Base-by-base conservation (phyloP, 2,329 filamentous ascomycete species). In the Fusarium sterilihyphosum region DNA sequence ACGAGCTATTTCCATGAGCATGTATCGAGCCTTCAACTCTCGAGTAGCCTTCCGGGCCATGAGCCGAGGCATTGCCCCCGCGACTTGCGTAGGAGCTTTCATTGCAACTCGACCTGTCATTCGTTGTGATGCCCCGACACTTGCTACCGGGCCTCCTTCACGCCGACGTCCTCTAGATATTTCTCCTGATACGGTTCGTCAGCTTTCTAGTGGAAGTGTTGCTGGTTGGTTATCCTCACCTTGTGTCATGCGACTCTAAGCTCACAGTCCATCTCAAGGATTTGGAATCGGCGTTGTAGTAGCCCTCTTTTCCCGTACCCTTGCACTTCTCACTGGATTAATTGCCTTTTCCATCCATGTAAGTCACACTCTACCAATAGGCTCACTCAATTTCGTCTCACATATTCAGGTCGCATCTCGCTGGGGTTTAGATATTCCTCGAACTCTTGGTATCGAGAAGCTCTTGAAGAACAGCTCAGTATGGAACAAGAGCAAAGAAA, bases 271-370 rank as follows among this genome's bases (percentile, higher is more conserved):
- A 14, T 46, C 12, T 20, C 24, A 61, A 92, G 91, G 92, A 24
- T 89, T 93, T 63, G 76, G 88, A n/a, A 83, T 87, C 7, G 92
- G 92, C 3, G 77, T 95, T 38, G 83, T 92, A 1, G 86, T 95
- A 33, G 90, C 91, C 67, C 84, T 92, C 22, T 94, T 95, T 81
- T 94, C 92, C 14, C 90, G 90, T 79, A 90, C 92, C 3, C 83
- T 95, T 54, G 91, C 92, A 3, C 78, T 95, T 22, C 80, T 95
- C 26, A 83, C 93, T 26, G 92, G 93, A 1, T 78, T 94, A 18
- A 82, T 91, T 16, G 88, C 93, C 31, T 84, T 93, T 20, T 85
- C 89, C 37, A 78, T 92, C 22, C 90, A 93, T 84, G 91, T 92
- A 84, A 73, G 85, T 77, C 31, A n/a, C 24, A 18, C 16, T 49